Evolutionary conservation across 2,329 filamentous ascomycete species (phyloP).

Genomic region (Rhinocladiella similis): DNA sequence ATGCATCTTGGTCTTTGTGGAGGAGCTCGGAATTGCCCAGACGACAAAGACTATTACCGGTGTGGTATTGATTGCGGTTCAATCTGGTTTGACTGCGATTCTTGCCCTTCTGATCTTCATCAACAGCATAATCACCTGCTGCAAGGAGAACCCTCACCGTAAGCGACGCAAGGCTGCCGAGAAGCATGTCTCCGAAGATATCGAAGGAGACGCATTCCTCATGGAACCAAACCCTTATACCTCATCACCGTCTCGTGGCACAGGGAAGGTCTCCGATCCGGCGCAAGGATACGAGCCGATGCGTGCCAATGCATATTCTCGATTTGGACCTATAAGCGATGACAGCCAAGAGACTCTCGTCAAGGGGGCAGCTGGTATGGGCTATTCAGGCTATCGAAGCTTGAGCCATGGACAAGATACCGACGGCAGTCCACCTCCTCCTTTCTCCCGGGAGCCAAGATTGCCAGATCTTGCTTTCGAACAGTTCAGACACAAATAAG

Average conservation of each 20-base stretch:
- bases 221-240: conserved; percentile 54
- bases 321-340: conserved; percentile 12
- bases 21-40: conserved; percentile 84
- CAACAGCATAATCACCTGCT: conserved; percentile 81
- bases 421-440: conserved; percentile 18
- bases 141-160: conserved; percentile 86
- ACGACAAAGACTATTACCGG: conserved; percentile 94
- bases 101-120: conserved; percentile 85
- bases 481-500: conserved; percentile 20
- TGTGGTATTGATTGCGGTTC: conserved; percentile 88
- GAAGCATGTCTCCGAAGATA: conserved; percentile 87
- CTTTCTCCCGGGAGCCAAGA: conserved; percentile 21
- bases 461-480: conserved; percentile 25
- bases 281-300: conserved; percentile 26
- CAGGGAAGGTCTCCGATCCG: conserved; percentile 17
- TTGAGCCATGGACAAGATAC: conserved; percentile 20
- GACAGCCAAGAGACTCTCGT: conserved; percentile 23
- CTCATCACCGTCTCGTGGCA: conserved; percentile 7
- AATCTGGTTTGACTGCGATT: conserved; percentile 77
- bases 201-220: conserved; percentile 61
- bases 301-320: conserved; percentile 17
- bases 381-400: conserved; percentile 20
- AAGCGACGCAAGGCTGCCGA: conserved; percentile 85
- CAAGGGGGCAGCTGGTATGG: conserved; percentile 20
- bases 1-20: conserved; percentile 90